Evolutionary conservation across 495 filamentous ascomycete genomes (phyloP).

Genomic region (Hyaloscypha hepaticicola): DNA sequence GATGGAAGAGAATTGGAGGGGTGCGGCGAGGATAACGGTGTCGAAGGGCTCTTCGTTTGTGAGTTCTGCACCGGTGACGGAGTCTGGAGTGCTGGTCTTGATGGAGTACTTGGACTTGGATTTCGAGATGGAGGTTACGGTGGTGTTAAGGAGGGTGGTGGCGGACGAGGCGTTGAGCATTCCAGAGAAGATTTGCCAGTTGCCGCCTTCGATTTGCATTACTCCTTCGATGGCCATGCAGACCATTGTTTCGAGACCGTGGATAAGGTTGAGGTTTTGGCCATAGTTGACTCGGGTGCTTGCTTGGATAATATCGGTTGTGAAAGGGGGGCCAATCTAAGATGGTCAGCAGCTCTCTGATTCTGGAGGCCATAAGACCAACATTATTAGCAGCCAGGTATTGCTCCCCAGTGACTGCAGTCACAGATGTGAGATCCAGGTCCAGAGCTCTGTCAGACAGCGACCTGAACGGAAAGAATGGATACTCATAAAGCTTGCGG

Average conservation of each 20-base stretch:
- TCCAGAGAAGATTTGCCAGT: slow-evolving; percentile 89
- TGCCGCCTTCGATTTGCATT: slow-evolving; percentile 76
- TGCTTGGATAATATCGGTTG: slow-evolving; percentile 86
- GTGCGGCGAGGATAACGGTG: slow-evolving; percentile 74
- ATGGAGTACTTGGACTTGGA: slow-evolving; percentile 51
- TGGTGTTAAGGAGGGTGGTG: slow-evolving; percentile 63
- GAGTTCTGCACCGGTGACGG: slow-evolving; percentile 17
- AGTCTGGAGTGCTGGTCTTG: slow-evolving; percentile 30
- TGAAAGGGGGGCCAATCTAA: slow-evolving; percentile 62
- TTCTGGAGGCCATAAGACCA: slow-evolving; percentile 16
- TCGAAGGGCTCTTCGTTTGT: slow-evolving; percentile 59
- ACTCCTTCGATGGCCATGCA: slow-evolving; percentile 89
- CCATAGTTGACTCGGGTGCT: slow-evolving; percentile 95
- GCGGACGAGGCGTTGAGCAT: slow-evolving; percentile 70
- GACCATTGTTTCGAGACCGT: slow-evolving; percentile 91
- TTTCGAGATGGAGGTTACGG: slow-evolving; percentile 59
- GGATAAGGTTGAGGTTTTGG: slow-evolving; percentile 79
- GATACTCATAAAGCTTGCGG: slow-evolving; percentile 74
- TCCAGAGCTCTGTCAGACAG: slow-evolving; percentile 64
- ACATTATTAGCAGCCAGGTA: slow-evolving; percentile 66
- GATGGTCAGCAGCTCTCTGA: background rate
- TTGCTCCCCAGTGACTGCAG: slow-evolving; percentile 67
- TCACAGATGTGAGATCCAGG: slow-evolving; percentile 62
- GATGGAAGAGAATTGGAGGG: slow-evolving; percentile 75
- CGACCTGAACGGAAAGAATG: slow-evolving; percentile 79